Percentiles rank a stretch among this genome's conserved stretches.
Evolutionary conservation across 495 filamentous ascomycete species (phyloP).

Genomic region (Oleoguttula mirabilis): DNA sequence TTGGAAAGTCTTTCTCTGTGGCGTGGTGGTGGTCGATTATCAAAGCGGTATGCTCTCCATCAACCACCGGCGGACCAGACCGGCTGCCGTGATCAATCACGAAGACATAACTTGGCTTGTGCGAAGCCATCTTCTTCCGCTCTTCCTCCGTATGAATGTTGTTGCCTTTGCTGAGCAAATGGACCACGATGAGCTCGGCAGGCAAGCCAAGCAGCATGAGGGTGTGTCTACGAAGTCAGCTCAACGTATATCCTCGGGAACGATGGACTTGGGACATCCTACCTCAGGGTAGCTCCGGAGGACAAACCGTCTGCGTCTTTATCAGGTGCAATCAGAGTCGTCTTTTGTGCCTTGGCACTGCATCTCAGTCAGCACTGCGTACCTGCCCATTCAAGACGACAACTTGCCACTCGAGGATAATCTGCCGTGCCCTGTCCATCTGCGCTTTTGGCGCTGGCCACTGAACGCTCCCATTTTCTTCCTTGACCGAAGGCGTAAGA

Average conservation of each 20-base stretch:
- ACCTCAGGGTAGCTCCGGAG: constrained; percentile 46
- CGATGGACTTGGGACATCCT: too few species aligned
- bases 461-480: constrained; percentile 34
- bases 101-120: constrained; percentile 41
- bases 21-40: constrained; percentile 48
- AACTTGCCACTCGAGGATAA: constrained; percentile 44
- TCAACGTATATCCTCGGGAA: too few species aligned
- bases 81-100: constrained; percentile 49
- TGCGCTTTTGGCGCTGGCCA: constrained; percentile 44
- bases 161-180: constrained; percentile 41
- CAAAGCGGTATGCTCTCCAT: constrained; percentile 29
- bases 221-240: too few species aligned
- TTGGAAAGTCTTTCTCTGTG: constrained; percentile 40
- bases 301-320: constrained; percentile 51
- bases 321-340: constrained; percentile 42
- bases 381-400: too few species aligned
- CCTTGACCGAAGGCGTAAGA: constrained; percentile 23
- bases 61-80: constrained; percentile 36
- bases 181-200: constrained; percentile 35
- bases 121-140: constrained; percentile 34
- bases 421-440: constrained; percentile 34
- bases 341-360: too few species aligned
- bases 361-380: too few species aligned
- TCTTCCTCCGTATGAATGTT: constrained; percentile 39
- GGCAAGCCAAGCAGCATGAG: constrained; percentile 40